These are phyloP conservation scores for Sclerotinia glacialis DNA, from an alignment of 2,329 filamentous ascomycete species.

Conservation along the genomic window DNA sequence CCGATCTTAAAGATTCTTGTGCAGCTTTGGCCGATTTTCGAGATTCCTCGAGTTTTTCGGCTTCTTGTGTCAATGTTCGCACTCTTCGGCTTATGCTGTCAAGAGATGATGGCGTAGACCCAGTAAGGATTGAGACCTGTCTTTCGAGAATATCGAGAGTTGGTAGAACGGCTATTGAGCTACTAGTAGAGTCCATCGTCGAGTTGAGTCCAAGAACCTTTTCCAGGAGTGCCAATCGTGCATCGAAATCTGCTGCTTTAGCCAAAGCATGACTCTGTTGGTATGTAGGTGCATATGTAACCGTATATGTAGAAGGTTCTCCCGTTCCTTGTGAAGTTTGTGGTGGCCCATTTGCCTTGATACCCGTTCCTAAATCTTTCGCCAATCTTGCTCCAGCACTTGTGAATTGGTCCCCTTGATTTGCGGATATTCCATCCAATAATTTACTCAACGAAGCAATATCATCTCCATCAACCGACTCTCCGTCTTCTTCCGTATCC, in stretches of 20 bases:
- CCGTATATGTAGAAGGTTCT: constrained; percentile 55
- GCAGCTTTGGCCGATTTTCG: constrained; percentile 60
- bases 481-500: constrained; percentile 41
- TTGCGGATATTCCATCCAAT: constrained; percentile 61
- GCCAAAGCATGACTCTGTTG: constrained; percentile 69
- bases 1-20: constrained; percentile 54
- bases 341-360: constrained; percentile 34
- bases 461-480: constrained; percentile 49
- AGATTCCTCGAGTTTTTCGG: constrained; percentile 66
- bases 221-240: constrained; percentile 75
- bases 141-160: constrained; percentile 77
- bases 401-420: constrained; percentile 23
- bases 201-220: constrained; percentile 75
- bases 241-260: constrained; percentile 84
- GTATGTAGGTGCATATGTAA: constrained; percentile 63
- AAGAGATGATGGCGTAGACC: constrained; percentile 68
- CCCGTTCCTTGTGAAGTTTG: constrained; percentile 30
- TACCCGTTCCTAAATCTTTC: constrained; percentile 35
- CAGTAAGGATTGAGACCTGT: constrained; percentile 72
- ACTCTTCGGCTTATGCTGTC: constrained; percentile 70
- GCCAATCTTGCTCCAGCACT: constrained; percentile 33
- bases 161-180: constrained; percentile 71
- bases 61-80: constrained; percentile 67
- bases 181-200: constrained; percentile 57
- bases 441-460: constrained; percentile 68